Percentiles rank a stretch among this genome's conserved stretches.
Conservation (phyloP, 2,329 filamentous ascomycete species). For the Pseudogymnoascus sp. region DNA sequence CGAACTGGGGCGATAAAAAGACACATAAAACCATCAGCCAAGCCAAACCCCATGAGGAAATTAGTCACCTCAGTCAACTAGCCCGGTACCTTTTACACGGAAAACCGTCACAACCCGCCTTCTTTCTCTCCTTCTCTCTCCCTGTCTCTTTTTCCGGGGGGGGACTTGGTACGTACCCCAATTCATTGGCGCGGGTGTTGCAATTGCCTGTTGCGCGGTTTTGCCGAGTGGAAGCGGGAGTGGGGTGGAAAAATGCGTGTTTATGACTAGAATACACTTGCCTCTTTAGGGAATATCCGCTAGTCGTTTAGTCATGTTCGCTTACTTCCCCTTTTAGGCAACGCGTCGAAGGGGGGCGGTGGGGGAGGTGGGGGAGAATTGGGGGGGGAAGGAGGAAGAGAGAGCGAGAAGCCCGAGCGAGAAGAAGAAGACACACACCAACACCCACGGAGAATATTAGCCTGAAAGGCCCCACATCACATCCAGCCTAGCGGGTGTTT, state of each 20-base stretch:
- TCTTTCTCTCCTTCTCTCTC: too few relatives aligned
- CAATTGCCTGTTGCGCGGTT: too few relatives aligned
- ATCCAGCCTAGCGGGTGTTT: not conserved
- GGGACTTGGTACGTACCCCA: not conserved
- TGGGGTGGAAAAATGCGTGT: not conserved
- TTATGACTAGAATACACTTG: not conserved
- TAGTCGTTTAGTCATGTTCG: not conserved
- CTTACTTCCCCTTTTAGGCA: not conserved
- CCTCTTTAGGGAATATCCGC: not conserved
- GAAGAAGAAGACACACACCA: not conserved
- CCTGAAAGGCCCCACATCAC: not conserved
- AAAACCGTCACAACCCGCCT: not conserved
- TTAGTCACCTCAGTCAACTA: not conserved
- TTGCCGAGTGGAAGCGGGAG: too few relatives aligned
- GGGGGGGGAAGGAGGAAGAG: too few relatives aligned
- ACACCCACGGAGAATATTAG: not conserved
- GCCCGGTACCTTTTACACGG: not conserved
- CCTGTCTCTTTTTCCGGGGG: too few relatives aligned
- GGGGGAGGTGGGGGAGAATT: too few relatives aligned
- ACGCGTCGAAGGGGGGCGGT: not conserved
- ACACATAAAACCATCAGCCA: not conserved
- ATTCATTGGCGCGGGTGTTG: too few relatives aligned
- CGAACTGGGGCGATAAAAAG: not conserved
- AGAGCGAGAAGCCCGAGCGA: not conserved
- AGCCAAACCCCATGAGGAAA: not conserved